Conservation (phyloP, 352 stramenopile genomes). For the Phytophthora pistaciae region DNA sequence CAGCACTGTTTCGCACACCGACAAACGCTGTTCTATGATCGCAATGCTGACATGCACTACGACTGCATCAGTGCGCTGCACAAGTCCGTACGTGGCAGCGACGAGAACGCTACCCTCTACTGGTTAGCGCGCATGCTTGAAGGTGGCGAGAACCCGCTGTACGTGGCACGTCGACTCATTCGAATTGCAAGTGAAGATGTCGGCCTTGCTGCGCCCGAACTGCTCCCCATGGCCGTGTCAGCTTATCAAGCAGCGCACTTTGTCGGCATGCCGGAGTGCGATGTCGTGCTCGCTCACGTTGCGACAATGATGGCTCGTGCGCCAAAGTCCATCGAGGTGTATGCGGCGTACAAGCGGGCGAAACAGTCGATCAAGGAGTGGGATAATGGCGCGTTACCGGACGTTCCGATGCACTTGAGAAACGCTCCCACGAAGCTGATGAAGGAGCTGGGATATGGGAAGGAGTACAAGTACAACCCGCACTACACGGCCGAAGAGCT, state of each 20-base stretch:
- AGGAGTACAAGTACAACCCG: conserved; percentile 89
- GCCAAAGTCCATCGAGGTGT: conserved; percentile 87
- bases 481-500: conserved; percentile 71
- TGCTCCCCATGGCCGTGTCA: conserved; percentile 73
- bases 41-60: conserved; percentile 89
- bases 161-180: conserved; percentile 82
- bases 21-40: conserved; percentile 86
- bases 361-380: conserved; percentile 72
- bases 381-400: conserved; percentile 59
- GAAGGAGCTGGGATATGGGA: conserved; percentile 78
- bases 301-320: conserved; percentile 82
- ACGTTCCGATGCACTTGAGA: conserved; percentile 84
- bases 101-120: conserved; percentile 85
- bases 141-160: conserved; percentile 87
- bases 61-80: conserved; percentile 87
- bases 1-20: conserved; percentile 76
- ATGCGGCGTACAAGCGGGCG: conserved; percentile 84
- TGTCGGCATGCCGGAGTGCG: conserved; percentile 89
- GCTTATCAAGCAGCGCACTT: conserved; percentile 82
- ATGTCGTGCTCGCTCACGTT: conserved; percentile 84
- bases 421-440: conserved; percentile 88
- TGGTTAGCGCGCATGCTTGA: conserved; percentile 90
- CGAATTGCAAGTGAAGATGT: conserved; percentile 89
- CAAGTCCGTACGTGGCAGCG: conserved; percentile 87
- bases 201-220: conserved; percentile 71